Percentiles rank a stretch among this genome's conserved stretches.
Conservation (phyloP, 805 yeast genomes). For the Lipomyces yamadae region DNA sequence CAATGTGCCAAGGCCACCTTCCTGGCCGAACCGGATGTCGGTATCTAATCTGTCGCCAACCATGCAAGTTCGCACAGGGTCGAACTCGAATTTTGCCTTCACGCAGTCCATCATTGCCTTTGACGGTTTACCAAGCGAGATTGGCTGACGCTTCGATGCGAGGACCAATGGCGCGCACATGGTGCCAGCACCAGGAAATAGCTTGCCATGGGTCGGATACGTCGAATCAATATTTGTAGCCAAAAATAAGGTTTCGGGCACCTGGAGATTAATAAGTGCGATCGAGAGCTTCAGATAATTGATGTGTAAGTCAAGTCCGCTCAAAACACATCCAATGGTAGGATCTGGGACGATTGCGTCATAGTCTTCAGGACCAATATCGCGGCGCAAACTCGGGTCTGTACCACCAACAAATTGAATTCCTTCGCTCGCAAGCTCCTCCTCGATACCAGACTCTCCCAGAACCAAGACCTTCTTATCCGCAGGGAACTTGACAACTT, state of each 20-base stretch:
- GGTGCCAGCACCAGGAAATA: slow-evolving; percentile 95
- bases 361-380: slow-evolving; percentile 55
- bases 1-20: slow-evolving; percentile 84
- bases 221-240: slow-evolving; percentile 97
- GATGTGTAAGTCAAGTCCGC: slow-evolving; percentile 77
- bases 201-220: slow-evolving; percentile 82
- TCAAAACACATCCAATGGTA: slow-evolving; percentile 82
- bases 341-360: slow-evolving; percentile 61
- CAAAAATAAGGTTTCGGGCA: slow-evolving; percentile 69
- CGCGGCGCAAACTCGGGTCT: slow-evolving; percentile 58
- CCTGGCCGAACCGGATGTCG: slow-evolving; percentile 88
- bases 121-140: slow-evolving; percentile 91
- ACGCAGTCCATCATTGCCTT: slow-evolving; percentile 89
- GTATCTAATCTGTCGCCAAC: slow-evolving; percentile 95
- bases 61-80: slow-evolving; percentile 72
- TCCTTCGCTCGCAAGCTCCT: slow-evolving; percentile 77
- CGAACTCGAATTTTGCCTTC: slow-evolving; percentile 63
- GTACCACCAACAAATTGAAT: slow-evolving; percentile 81
- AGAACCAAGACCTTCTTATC: slow-evolving; percentile 83
- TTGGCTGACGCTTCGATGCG: slow-evolving; percentile 81
- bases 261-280: slow-evolving; percentile 77
- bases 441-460: slow-evolving; percentile 85
- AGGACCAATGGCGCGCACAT: slow-evolving; percentile 75
- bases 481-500: slow-evolving; percentile 73
- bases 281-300: slow-evolving; percentile 82